These are phyloP conservation scores for Lactuca saligna DNA, from an alignment of 129 eudicot genomes.

Conservation along the genomic window DNA sequence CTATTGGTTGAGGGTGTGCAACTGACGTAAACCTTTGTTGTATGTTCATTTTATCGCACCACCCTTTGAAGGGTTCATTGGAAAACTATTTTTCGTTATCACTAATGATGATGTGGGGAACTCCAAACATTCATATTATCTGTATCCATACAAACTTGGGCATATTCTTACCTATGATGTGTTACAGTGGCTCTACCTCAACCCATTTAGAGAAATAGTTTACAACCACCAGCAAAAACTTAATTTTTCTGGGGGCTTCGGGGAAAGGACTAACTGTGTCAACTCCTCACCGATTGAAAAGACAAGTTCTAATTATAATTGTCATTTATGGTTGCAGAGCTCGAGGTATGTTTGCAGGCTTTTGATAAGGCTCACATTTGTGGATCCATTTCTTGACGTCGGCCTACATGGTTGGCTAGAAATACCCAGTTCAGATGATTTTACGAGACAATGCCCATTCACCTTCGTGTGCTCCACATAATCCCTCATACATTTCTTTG, in stretches of 20 bases:
- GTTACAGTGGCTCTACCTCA: background rate
- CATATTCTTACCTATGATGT: background rate
- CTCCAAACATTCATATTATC: background rate
- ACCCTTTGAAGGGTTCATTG: background rate
- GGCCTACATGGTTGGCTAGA: too few relatives aligned
- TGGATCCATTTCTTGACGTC: too few relatives aligned
- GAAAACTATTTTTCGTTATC: background rate
- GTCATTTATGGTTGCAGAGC: background rate
- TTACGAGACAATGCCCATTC: too few relatives aligned
- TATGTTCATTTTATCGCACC: background rate
- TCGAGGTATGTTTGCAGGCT: background rate
- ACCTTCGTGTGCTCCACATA: too few relatives aligned
- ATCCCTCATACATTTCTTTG: too few relatives aligned
- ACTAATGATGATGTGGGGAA: background rate
- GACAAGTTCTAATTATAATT: background rate
- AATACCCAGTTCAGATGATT: too few relatives aligned
- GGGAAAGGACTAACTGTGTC: background rate
- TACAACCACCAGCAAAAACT: background rate
- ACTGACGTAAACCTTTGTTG: background rate
- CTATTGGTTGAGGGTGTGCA: conserved; percentile 1
- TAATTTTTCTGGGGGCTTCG: background rate
- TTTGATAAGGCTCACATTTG: too few relatives aligned
- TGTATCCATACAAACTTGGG: background rate
- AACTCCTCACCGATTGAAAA: background rate
- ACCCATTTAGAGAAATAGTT: background rate